phyloP scores from a whole-genome alignment of 371 early-diverging fungal species.

The Mortierella sp. region DNA sequence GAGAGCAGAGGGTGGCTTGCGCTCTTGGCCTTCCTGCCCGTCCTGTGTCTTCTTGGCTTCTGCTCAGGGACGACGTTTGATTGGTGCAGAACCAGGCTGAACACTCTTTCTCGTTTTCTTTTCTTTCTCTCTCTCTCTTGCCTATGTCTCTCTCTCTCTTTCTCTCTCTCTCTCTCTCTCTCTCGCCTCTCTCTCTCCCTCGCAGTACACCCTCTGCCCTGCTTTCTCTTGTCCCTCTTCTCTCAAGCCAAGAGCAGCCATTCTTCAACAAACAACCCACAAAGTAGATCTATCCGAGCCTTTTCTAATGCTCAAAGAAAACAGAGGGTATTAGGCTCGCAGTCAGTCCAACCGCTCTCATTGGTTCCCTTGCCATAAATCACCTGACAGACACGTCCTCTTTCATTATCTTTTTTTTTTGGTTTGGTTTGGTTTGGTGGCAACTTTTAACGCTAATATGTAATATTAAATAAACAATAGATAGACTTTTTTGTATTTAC shows the following conservation, averaged over 20 bases:
- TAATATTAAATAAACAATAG: neutral
- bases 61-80: neutral
- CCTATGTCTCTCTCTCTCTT: no score
- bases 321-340: no score
- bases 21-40: neutral
- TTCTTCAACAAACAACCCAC: neutral
- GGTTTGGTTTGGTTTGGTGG: no score
- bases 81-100: neutral
- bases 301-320: no score
- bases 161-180: neutral
- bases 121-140: neutral
- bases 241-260: no score
- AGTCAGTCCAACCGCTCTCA: neutral
- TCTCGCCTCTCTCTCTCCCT: neutral
- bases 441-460: neutral
- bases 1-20: neutral
- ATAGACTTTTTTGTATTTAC: neutral
- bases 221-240: neutral
- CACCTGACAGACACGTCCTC: neutral
- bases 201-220: neutral
- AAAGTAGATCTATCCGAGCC: no score
- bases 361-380: neutral
- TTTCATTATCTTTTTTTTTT: neutral
- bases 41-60: neutral
- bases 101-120: neutral